These are phyloP conservation scores for Monosporascus sp. DNA, from an alignment of 2,329 filamentous ascomycete species.

Conservation along the genomic window DNA sequence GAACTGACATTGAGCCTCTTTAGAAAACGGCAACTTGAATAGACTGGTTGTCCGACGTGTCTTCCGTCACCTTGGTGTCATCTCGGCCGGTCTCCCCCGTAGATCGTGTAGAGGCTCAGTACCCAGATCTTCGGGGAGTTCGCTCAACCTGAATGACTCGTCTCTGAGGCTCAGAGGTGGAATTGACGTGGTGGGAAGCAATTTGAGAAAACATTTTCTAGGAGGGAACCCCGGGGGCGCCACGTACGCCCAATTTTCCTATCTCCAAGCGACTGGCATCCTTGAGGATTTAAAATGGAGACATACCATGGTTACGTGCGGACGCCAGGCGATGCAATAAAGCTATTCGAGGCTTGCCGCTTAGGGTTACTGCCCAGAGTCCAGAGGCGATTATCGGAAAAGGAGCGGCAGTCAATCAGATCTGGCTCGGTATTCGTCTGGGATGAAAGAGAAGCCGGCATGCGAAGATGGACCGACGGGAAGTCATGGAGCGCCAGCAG, in stretches of 20 bases:
- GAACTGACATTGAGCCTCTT: not conserved
- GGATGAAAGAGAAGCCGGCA: constrained; percentile 97
- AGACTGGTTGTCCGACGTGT: not conserved
- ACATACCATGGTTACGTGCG: constrained; percentile 94
- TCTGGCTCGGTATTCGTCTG: constrained; percentile 99
- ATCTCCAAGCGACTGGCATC: too few species aligned
- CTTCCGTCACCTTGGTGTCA: not conserved
- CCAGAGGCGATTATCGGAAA: constrained; percentile 88
- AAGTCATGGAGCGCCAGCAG: constrained; percentile 99
- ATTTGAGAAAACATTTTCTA: constrained; percentile 17
- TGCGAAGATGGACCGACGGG: constrained; percentile 97
- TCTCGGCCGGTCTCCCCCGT: not conserved
- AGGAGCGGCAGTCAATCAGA: constrained; percentile 91
- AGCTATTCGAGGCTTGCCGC: constrained; percentile 95
- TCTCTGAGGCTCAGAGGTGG: constrained; percentile 18
- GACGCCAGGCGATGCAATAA: constrained; percentile 94
- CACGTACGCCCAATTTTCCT: too few species aligned
- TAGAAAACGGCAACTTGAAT: not conserved
- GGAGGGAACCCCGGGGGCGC: constrained; percentile 3
- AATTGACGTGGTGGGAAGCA: constrained; percentile 22
- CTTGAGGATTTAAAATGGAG: constrained; percentile 59
- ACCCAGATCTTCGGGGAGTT: constrained; percentile 1
- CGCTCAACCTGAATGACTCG: constrained; percentile 22
- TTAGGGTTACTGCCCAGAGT: constrained; percentile 85
- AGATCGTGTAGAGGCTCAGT: not conserved